Conservation (phyloP, 148 eudicot genomes). For the Chenopodium album region DNA sequence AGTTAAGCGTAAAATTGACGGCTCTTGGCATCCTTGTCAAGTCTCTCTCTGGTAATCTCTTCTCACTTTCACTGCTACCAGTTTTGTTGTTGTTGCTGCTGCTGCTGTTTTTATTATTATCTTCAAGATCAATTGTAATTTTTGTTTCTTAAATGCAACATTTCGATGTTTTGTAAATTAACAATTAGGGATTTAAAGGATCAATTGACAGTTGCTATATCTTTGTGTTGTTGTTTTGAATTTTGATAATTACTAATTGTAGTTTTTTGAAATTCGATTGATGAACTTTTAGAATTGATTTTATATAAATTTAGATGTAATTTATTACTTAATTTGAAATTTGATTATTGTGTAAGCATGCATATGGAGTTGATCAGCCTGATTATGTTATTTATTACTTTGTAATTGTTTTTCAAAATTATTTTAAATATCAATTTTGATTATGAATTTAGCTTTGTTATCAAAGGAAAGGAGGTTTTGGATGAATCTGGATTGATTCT, state of each 20-base stretch:
- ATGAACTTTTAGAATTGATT: background rate
- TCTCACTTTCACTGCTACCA: background rate
- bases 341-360: background rate
- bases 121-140: background rate
- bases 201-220: background rate
- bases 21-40: constrained; percentile 66
- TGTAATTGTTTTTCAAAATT: too few species aligned
- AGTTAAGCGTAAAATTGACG: constrained; percentile 43
- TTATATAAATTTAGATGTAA: background rate
- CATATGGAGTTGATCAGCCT: background rate
- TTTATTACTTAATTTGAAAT: background rate
- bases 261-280: background rate
- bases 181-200: background rate
- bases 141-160: background rate
- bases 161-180: background rate
- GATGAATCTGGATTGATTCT: too few species aligned
- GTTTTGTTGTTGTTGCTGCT: background rate
- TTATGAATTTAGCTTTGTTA: background rate
- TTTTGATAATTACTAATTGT: background rate
- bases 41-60: constrained; percentile 48
- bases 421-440: too few species aligned
- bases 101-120: background rate
- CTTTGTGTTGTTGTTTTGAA: background rate
- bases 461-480: too few species aligned
- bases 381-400: background rate